Evolutionary conservation across 345 rosid species (phyloP), one percentile per base, ranked within the genome.

Genomic region (Eutrema japonicum): DNA sequence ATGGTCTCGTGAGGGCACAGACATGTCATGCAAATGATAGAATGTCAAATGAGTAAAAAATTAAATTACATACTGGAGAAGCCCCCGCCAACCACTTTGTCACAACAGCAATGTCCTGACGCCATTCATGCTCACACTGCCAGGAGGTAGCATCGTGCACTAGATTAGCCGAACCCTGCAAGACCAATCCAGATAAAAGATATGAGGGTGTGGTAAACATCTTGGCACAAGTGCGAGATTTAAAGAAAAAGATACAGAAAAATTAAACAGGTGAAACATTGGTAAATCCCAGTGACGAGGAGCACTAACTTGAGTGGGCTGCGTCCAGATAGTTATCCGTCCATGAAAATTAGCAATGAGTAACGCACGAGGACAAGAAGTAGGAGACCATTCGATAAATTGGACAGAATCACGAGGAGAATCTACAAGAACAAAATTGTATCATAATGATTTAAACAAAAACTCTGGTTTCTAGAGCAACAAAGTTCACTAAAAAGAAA

Each of bases 331-430:
- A 35, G 98, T 90, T 69, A 92, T 84, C 80, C 99, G 84, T 77
- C 99, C 99, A 81, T 92, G 94, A 66, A 95, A 95, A 78, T 95
- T 95, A 55, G 99, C 98, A 48, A 95, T 82, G 71, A 95, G 80
- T 61, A 95, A 83, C 45, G 98, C 99, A 64, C 97, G 98, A 69
- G 97, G 94, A 52, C 96, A 90, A 71, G 97, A 90, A 48, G 89
- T 82, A 29, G 99, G 99, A 10, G 99, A 92, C 99, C 99, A 92
- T 78, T 95, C 99, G 37, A 95, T 90, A 78, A 86, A 95, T 74
- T 95, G 99, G 69, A 95, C 98, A 76, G 99, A 95, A 83, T 95
- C 99, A 51, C 99, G 95, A 62, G 98, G 99, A 74, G 98, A 95
- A 79, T 95, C 99, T 95, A 85, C 71, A 82, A 35, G 43, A 66